Conservation (phyloP, 164 flowering plant genomes). For the Tetracentron sinense region DNA sequence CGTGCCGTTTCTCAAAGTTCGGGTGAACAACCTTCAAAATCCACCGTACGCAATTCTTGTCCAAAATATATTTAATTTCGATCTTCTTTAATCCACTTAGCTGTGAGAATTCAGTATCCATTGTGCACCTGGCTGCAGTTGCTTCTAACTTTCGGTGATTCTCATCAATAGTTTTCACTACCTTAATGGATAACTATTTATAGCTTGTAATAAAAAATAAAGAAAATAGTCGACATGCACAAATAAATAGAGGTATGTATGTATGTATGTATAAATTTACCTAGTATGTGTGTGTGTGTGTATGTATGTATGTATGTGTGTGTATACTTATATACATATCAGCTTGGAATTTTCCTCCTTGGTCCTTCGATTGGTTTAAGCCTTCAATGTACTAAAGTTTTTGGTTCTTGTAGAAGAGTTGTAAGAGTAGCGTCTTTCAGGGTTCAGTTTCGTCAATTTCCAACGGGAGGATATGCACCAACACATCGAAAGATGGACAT, state of each 20-base stretch:
- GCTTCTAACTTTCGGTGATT: background rate
- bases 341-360: background rate
- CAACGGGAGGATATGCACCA: constrained; percentile 18
- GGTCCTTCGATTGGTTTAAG: background rate
- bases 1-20: constrained; percentile 12
- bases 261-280: background rate
- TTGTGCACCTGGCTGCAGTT: background rate
- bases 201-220: background rate
- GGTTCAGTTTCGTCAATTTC: constrained; percentile 37
- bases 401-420: constrained; percentile 34
- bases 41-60: constrained; percentile 30
- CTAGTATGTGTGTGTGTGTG: background rate
- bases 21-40: constrained; percentile 18
- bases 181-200: background rate
- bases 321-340: too few relatives aligned
- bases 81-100: background rate
- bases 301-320: background rate
- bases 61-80: background rate
- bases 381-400: constrained; percentile 3
- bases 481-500: constrained; percentile 17
- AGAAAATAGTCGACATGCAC: background rate
- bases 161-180: too few relatives aligned
- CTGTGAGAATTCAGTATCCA: background rate
- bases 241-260: too few relatives aligned
- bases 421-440: constrained; percentile 32